phyloP scores from a whole-genome alignment of 2,329 filamentous ascomycete species.

The Aspergillus sp. region DNA sequence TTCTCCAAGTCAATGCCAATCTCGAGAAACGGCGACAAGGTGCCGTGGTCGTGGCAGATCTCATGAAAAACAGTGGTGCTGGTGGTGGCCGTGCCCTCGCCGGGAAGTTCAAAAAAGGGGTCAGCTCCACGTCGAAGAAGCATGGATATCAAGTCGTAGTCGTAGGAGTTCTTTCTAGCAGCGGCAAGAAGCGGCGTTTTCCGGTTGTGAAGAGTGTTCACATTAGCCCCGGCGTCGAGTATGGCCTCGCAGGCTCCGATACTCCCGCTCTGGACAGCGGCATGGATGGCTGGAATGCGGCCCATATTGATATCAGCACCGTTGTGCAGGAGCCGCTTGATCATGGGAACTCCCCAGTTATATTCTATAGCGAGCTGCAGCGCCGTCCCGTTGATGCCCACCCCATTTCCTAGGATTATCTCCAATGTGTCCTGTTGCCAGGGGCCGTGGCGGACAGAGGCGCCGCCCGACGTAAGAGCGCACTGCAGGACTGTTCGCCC shows the following conservation, averaged over 20 bases:
- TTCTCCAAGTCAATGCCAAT: background rate
- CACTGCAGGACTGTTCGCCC: background rate
- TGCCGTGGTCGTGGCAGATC: background rate
- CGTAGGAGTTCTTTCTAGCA: background rate
- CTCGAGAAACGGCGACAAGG: background rate
- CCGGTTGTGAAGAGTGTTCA: background rate
- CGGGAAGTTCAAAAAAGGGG: background rate
- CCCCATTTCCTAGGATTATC: background rate
- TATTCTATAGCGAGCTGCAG: background rate
- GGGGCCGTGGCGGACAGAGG: background rate
- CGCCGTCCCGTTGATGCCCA: background rate
- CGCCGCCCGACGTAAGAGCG: background rate
- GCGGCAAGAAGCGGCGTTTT: background rate
- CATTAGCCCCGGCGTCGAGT: slow-evolving; percentile 1
- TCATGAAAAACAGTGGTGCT: slow-evolving; percentile 1
- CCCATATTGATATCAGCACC: background rate
- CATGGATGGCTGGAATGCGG: background rate
- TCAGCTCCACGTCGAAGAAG: slow-evolving; percentile 7
- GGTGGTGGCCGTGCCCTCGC: background rate
- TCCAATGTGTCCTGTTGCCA: slow-evolving; percentile 4
- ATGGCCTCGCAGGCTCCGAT: background rate
- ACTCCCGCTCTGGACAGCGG: background rate
- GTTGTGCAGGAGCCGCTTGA: background rate
- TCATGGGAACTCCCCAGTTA: background rate
- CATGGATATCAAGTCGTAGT: background rate